Conservation (phyloP, 495 filamentous ascomycete species). For the Achaetomiella virescens region DNA sequence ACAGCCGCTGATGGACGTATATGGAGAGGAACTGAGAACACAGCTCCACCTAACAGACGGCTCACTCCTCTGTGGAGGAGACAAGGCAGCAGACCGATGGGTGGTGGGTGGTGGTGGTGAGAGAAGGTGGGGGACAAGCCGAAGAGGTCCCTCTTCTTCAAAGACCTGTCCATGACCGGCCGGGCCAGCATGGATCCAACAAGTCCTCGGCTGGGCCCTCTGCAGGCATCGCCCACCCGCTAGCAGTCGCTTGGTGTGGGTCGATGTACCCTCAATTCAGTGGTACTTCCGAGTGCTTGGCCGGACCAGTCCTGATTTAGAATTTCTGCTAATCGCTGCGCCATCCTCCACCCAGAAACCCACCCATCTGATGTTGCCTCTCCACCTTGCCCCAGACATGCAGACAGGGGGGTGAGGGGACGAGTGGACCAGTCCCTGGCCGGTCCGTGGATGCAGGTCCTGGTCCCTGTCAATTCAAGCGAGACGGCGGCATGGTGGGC, state of each 20-base stretch:
- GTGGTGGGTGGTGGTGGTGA: background rate
- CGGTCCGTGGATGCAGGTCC: constrained; percentile 24
- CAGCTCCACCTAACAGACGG: constrained; percentile 1
- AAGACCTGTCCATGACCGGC: background rate
- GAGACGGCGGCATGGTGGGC: constrained; percentile 34
- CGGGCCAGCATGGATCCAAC: background rate
- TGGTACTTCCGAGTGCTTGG: constrained; percentile 25
- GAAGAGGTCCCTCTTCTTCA: background rate
- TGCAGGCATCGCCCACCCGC: constrained; percentile 16
- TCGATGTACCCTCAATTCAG: constrained; percentile 18
- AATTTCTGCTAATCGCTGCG: constrained; percentile 31
- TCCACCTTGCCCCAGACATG: constrained; percentile 44
- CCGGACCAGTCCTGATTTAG: constrained; percentile 28
- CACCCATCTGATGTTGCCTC: constrained; percentile 44
- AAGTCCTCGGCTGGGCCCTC: constrained; percentile 9
- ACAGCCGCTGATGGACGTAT: background rate
- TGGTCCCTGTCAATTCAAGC: constrained; percentile 42
- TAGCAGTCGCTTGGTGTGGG: constrained; percentile 2
- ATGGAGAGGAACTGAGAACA: background rate
- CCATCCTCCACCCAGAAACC: constrained; percentile 25
- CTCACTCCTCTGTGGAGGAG: background rate
- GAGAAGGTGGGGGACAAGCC: background rate
- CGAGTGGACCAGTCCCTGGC: constrained; percentile 20
- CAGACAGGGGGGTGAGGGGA: constrained; percentile 28
- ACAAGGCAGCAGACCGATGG: background rate